These are phyloP conservation scores for Cucumis sativus DNA, from an alignment of 306 rosid species.

Conservation along the genomic window Cucumber_9930_V3 NC_026657.2:36429501-36430000, in stretches of 20 bases:
- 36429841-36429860: too few species aligned
- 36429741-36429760: conserved; percentile 46
- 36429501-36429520: conserved; percentile 48
- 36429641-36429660: conserved; percentile 13
- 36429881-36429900: too few species aligned
- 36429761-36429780: conserved; percentile 24
- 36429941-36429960: too few species aligned
- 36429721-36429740: conserved; percentile 27
- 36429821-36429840: too few species aligned
- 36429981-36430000: too few species aligned
- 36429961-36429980: too few species aligned
- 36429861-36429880: too few species aligned
- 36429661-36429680: conserved; percentile 27
- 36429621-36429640: conserved; percentile 20
- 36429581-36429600: not conserved
- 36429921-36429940: too few species aligned
- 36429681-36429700: conserved; percentile 14
- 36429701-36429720: conserved; percentile 11
- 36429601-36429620: not conserved
- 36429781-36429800: conserved; percentile 10
- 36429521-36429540: not conserved
- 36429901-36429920: too few species aligned
- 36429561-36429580: not conserved
- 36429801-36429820: not conserved
- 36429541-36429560: not conserved